Conservation (phyloP, 441 rosid species). For the Pelargonium myrrhifolium region DNA sequence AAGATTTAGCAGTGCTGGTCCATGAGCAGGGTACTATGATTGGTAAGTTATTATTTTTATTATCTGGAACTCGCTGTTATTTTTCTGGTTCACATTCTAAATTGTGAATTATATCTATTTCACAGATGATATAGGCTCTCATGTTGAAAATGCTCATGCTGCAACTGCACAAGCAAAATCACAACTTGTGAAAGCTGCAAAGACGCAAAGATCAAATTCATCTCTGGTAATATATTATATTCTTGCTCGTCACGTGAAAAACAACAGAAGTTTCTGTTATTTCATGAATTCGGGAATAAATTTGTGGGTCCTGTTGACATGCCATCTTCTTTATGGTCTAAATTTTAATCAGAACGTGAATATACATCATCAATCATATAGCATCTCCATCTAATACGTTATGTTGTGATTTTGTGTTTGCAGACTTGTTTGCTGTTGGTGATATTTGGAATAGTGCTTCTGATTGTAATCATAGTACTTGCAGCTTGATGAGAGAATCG, state of each 20-base stretch:
- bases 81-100: constrained; percentile 5
- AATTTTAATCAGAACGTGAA: no score
- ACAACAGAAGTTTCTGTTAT: neutral
- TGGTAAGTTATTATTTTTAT: constrained; percentile 32
- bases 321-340: neutral
- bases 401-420: constrained; percentile 8
- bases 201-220: constrained; percentile 46
- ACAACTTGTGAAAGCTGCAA: constrained; percentile 52
- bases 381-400: neutral
- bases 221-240: constrained; percentile 39
- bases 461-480: constrained; percentile 69
- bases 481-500: constrained; percentile 32
- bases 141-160: constrained; percentile 44
- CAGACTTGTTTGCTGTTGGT: constrained; percentile 91
- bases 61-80: neutral
- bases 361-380: neutral
- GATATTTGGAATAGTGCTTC: constrained; percentile 81
- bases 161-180: constrained; percentile 46
- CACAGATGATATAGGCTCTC: constrained; percentile 58
- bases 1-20: constrained; percentile 65
- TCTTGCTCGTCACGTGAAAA: neutral
- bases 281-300: neutral
- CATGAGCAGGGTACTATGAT: constrained; percentile 63
- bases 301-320: neutral
- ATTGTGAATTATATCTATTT: constrained; percentile 10